Percentiles rank a stretch among this genome's conserved stretches.
phyloP scores from a whole-genome alignment of 805 yeast species.

The Pichia thaimueangensis region DNA sequence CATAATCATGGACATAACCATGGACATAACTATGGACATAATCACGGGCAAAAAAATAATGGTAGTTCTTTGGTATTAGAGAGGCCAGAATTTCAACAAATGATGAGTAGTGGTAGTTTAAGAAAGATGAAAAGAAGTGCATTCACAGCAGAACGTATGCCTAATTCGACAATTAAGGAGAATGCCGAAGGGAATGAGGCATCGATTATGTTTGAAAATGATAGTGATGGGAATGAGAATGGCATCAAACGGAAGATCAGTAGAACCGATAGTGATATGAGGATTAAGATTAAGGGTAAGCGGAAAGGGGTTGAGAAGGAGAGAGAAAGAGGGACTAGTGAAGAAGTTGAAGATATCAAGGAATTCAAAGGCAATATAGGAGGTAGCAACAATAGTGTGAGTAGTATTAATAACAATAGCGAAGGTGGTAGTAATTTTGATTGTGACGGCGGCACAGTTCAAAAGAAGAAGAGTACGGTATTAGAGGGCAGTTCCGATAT shows the following conservation, averaged over 20 bases:
- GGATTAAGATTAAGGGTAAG: neutral
- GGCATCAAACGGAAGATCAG: neutral
- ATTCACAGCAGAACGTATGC: constrained; percentile 63
- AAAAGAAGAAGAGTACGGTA: no score
- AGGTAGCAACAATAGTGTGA: no score
- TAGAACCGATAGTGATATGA: neutral
- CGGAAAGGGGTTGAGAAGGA: neutral
- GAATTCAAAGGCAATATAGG: no score
- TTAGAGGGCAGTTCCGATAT: neutral
- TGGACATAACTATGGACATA: no score
- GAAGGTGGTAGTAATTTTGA: neutral
- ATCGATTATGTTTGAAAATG: constrained; percentile 41
- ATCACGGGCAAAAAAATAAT: no score
- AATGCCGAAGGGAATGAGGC: constrained; percentile 66
- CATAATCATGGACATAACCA: no score
- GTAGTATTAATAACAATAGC: no score
- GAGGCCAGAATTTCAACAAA: neutral
- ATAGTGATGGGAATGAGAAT: neutral
- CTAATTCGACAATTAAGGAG: constrained; percentile 58
- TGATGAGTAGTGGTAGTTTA: constrained; percentile 2
- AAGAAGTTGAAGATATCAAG: no score
- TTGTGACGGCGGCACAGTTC: neutral
- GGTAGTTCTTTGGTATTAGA: no score
- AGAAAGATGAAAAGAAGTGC: constrained; percentile 26
- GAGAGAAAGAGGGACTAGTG: neutral